Evolutionary conservation across 2,329 filamentous ascomycete genomes (phyloP).

Genomic region (Talaromyces sp.): DNA sequence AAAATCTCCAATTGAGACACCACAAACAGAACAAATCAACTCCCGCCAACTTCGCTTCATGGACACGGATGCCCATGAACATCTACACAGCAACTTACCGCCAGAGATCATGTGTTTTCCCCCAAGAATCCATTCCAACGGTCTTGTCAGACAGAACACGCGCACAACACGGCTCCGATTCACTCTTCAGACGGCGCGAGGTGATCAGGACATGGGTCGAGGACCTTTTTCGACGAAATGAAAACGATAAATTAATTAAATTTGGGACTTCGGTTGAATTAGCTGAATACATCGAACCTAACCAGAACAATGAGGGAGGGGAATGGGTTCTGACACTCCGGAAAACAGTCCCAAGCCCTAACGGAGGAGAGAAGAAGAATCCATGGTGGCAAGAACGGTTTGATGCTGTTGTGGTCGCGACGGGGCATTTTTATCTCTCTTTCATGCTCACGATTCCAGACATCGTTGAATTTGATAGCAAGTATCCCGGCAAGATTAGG

Average conservation of each 20-base stretch:
- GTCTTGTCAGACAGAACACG: constrained; percentile 15
- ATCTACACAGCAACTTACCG: constrained; percentile 33
- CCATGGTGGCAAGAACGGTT: constrained; percentile 44
- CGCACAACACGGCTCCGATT: not conserved
- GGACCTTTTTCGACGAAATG: not conserved
- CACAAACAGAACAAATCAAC: not conserved
- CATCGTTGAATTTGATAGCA: constrained; percentile 31
- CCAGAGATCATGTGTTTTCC: constrained; percentile 31
- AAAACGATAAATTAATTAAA: not conserved
- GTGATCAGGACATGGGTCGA: constrained; percentile 2
- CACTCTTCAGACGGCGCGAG: not conserved
- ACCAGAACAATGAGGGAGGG: constrained; percentile 21
- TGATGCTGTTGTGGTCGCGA: constrained; percentile 45
- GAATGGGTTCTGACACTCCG: constrained; percentile 36
- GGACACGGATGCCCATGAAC: constrained; percentile 4
- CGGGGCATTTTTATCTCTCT: constrained; percentile 45
- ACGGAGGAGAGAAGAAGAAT: constrained; percentile 23
- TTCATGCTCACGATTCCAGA: constrained; percentile 41
- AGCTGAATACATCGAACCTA: not conserved
- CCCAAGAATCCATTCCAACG: constrained; percentile 29
- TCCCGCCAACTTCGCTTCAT: not conserved
- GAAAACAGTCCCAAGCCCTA: constrained; percentile 19
- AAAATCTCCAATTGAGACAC: not conserved
- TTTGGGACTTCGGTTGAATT: constrained; percentile 5
- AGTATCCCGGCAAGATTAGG: constrained; percentile 35